Conservation (phyloP, 192 early-diverging fungal species). For the Coemansia sp. region DNA sequence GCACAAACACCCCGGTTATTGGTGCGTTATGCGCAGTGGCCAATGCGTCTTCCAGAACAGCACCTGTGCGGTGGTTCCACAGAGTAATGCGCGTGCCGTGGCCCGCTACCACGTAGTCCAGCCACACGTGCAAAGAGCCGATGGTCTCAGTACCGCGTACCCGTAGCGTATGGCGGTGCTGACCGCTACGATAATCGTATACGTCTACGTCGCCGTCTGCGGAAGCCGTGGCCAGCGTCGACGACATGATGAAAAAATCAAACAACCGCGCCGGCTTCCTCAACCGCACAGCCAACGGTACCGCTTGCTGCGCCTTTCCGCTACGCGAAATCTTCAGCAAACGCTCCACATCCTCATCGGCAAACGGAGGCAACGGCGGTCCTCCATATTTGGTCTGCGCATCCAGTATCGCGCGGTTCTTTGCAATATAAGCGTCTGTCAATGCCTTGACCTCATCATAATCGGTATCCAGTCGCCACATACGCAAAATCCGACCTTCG, state of each 20-base stretch:
- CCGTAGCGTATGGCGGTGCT: constrained; percentile 18
- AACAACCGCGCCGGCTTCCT: constrained; percentile 27
- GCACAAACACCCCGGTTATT: constrained; percentile 47
- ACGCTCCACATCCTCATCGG: constrained; percentile 16
- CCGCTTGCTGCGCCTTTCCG: constrained; percentile 6
- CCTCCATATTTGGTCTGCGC: constrained; percentile 41
- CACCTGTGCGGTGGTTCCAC: constrained; percentile 52
- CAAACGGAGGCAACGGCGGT: constrained; percentile 21
- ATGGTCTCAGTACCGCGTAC: constrained; percentile 16
- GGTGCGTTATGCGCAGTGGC: constrained; percentile 32
- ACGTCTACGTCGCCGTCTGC: constrained; percentile 30
- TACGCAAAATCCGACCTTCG: constrained; percentile 17
- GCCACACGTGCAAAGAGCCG: constrained; percentile 41
- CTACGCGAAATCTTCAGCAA: constrained; percentile 27
- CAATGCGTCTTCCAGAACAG: constrained; percentile 27
- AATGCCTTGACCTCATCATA: constrained; percentile 26
- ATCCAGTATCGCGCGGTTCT: constrained; percentile 23
- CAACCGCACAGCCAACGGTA: constrained; percentile 17
- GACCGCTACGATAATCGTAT: constrained; percentile 31
- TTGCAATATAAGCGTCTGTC: constrained; percentile 24
- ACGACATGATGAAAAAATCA: constrained; percentile 37
- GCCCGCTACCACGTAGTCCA: constrained; percentile 45
- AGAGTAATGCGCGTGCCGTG: constrained; percentile 38
- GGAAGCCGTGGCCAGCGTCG: constrained; percentile 28
- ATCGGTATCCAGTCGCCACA: constrained; percentile 32